Conservation (phyloP, 768 basidiomycete genomes). For the Mycena albidolilacea region DNA sequence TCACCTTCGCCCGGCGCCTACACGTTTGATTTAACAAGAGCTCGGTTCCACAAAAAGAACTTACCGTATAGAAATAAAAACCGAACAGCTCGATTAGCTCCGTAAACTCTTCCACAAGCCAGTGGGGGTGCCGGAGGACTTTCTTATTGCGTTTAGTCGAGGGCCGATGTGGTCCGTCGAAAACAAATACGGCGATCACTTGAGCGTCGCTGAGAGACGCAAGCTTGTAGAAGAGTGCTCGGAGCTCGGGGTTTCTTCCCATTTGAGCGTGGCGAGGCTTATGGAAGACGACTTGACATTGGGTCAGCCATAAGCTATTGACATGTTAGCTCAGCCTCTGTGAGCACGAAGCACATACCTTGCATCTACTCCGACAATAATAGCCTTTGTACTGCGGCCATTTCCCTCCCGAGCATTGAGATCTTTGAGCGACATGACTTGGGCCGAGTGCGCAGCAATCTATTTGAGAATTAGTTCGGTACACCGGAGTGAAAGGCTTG, state of each 20-base stretch:
- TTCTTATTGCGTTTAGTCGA: constrained; percentile 55
- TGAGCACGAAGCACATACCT: not conserved
- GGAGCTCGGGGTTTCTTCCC: constrained; percentile 62
- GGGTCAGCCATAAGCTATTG: constrained; percentile 32
- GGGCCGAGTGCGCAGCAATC: not conserved
- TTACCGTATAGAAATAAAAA: constrained; percentile 1
- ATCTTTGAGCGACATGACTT: not conserved
- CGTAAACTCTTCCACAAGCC: not conserved
- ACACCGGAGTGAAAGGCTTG: too few relatives aligned
- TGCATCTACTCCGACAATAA: constrained; percentile 6
- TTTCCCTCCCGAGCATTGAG: not conserved
- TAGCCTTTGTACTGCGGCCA: not conserved
- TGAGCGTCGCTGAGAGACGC: constrained; percentile 53
- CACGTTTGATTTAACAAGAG: not conserved
- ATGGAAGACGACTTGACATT: constrained; percentile 26
- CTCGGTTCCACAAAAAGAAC: not conserved
- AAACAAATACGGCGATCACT: constrained; percentile 62
- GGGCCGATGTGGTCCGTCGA: constrained; percentile 64
- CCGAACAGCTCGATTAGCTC: not conserved
- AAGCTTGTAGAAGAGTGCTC: constrained; percentile 61
- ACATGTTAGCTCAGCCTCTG: not conserved
- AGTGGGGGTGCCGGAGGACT: constrained; percentile 34
- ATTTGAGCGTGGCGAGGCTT: constrained; percentile 36
- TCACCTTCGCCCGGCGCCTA: not conserved
- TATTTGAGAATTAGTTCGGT: not conserved